Conservation (phyloP, 345 rosid species). For the Sapria himalayana region DNA sequence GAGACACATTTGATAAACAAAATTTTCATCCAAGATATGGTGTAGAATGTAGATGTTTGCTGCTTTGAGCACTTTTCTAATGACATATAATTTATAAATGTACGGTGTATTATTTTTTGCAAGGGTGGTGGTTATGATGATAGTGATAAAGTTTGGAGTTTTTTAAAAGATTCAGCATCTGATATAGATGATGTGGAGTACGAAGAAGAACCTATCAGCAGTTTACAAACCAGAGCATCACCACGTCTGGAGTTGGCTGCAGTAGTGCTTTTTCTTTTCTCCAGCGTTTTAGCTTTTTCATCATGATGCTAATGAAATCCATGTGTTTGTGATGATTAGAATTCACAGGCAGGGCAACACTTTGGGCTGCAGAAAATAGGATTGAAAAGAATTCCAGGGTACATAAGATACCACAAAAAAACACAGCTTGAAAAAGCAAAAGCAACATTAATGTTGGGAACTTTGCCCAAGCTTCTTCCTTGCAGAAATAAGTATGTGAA, state of each 20-base stretch:
- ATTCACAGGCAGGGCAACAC: constrained; percentile 52
- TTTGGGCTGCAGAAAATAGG: constrained; percentile 79
- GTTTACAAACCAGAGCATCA: constrained; percentile 16
- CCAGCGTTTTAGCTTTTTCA: too few relatives aligned
- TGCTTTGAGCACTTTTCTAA: too few relatives aligned
- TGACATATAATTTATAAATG: too few relatives aligned
- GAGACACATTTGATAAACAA: too few relatives aligned
- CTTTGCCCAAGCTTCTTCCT: constrained; percentile 70
- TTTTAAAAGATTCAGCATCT: constrained; percentile 18
- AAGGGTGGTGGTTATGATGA: constrained; percentile 38
- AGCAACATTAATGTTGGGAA: constrained; percentile 56
- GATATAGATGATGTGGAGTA: constrained; percentile 46
- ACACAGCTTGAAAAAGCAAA: constrained; percentile 83
- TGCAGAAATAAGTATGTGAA: constrained; percentile 53
- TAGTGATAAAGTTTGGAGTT: constrained; percentile 61
- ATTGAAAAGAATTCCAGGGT: constrained; percentile 63
- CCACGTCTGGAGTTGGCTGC: constrained; percentile 31
- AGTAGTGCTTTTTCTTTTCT: constrained; percentile 16
- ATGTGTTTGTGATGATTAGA: constrained; percentile 24
- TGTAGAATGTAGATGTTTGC: too few relatives aligned
- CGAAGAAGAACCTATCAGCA: constrained; percentile 23
- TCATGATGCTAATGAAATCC: too few relatives aligned
- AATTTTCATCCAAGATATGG: too few relatives aligned
- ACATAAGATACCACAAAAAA: constrained; percentile 65
- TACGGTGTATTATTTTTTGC: constrained; percentile 6